phyloP scores from a whole-genome alignment of 2,329 filamentous ascomycete species.

The Scedosporium dehoogii region DNA sequence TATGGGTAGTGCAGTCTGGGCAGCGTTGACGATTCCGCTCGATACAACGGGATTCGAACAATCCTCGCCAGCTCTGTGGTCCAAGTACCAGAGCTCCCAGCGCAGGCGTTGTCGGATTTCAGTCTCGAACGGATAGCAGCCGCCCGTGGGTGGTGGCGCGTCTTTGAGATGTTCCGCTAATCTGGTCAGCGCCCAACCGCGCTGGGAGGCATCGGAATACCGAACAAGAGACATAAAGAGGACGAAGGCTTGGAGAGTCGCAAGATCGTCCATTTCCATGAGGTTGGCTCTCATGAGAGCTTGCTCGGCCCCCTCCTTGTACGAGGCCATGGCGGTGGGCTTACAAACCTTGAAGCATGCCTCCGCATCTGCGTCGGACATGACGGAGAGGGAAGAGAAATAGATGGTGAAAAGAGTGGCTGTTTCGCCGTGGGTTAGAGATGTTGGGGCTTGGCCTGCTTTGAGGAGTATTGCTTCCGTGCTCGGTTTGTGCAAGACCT shows the following conservation, averaged over 20 bases:
- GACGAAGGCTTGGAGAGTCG: constrained; percentile 1
- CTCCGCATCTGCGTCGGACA: neutral
- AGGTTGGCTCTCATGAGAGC: neutral
- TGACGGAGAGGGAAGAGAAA: constrained; percentile 1
- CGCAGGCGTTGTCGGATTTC: constrained; percentile 1
- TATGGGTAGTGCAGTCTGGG: neutral
- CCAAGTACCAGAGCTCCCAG: constrained; percentile 2
- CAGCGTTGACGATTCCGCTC: neutral
- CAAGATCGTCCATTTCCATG: neutral
- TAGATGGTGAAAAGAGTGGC: constrained; percentile 3
- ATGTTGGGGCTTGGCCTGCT: neutral
- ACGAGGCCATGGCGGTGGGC: neutral
- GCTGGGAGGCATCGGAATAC: neutral
- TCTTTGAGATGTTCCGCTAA: neutral
- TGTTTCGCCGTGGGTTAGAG: neutral
- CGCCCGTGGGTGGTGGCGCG: neutral
- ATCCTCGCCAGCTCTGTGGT: neutral
- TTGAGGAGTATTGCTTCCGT: neutral
- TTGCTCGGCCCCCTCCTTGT: neutral
- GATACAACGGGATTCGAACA: too few relatives aligned
- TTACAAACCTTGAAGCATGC: neutral
- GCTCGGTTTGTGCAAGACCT: neutral
- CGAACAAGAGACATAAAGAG: neutral
- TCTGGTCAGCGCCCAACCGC: neutral
- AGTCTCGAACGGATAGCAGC: neutral